These are phyloP conservation scores for Ilex paraguariensis DNA, from an alignment of 305 asterid species.

Conservation along the genomic window DNA sequence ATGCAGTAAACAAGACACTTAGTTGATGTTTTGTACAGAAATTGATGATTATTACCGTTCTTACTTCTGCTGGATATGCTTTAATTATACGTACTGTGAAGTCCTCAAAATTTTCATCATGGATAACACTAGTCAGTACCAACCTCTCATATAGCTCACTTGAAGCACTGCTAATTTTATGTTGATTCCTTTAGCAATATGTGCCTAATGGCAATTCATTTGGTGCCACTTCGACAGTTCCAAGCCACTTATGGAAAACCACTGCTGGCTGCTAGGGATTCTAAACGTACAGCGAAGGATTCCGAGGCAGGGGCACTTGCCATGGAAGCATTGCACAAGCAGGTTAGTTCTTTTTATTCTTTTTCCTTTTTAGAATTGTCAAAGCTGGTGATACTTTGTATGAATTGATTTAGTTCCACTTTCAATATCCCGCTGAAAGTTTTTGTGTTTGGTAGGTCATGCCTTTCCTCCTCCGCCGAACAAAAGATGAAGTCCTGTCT, in stretches of 20 bases:
- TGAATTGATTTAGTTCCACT: no score
- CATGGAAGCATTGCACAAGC: constrained; percentile 99
- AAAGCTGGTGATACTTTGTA: no score
- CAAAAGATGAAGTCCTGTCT: constrained; percentile 94
- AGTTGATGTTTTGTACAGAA: no score
- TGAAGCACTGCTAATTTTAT: no score
- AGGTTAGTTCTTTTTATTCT: constrained; percentile 39
- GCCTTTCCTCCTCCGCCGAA: constrained; percentile 98
- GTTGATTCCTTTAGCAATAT: no score
- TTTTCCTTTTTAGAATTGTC: constrained; percentile 1
- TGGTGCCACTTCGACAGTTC: constrained; percentile 52
- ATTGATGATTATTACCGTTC: no score
- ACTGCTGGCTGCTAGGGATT: constrained; percentile 85
- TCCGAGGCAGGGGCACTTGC: constrained; percentile 97
- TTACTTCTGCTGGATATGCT: no score
- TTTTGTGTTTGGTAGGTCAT: constrained; percentile 58
- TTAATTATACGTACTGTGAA: no score
- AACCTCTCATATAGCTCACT: no score
- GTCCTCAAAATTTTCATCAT: no score
- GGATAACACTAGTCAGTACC: no score
- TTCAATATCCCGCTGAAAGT: constrained; percentile 5
- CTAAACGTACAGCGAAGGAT: constrained; percentile 96
- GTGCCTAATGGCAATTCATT: constrained; percentile 6
- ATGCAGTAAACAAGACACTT: no score
- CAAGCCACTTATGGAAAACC: constrained; percentile 98